Evolutionary conservation across 2,329 filamentous ascomycete species (phyloP), one percentile per base, ranked within the genome.

Genomic region (Mycosphaerella sp.): DNA sequence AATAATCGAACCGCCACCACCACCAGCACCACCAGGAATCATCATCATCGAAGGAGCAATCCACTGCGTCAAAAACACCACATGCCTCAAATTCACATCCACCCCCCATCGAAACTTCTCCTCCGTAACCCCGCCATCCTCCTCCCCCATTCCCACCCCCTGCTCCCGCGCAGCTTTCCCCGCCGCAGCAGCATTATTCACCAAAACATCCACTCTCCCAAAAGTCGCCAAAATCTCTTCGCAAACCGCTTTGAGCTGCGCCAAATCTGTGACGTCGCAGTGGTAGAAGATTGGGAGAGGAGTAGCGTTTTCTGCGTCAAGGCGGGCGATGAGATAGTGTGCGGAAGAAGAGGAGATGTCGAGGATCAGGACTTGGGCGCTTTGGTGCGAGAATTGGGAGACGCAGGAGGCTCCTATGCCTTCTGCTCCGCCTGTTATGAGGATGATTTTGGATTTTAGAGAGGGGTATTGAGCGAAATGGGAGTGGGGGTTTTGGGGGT

Each of bases 401-500:
- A 76, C 77, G 44, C 83, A 81, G 18, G 75, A 78, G 42, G 75
- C 78, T 44, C 81, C 81, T 57, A 85, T 85, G 5, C 82, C 82
- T 50, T 79, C 80, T 17, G 82, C 80, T 25, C 79, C 82, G 41
- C 82, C 82, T 0, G 82, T 85, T 58, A 85, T 78, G 52, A 85
- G 61, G 44, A 85, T 77, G 0, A 75, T 80, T 64, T 82, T 84
- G 58, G 69, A 73, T 6, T 68, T 68, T 30, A 83, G 69, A 36
- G 61, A 64, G 2, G 64, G 63, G 45, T 66, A 66, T 39, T 57
- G 61, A n/a, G 63, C 60, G 49, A 25, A 48, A 1, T 34, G 30
- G 17, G 45, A 36, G 37, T 48, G 45, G 1, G 45, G 37, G 30
- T 48, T 41, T 16, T 9, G 9, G 9, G 39, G 4, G 14, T 3